These are phyloP conservation scores for Luffa acutangula DNA, from an alignment of 306 rosid species.

Conservation along the genomic window DNA sequence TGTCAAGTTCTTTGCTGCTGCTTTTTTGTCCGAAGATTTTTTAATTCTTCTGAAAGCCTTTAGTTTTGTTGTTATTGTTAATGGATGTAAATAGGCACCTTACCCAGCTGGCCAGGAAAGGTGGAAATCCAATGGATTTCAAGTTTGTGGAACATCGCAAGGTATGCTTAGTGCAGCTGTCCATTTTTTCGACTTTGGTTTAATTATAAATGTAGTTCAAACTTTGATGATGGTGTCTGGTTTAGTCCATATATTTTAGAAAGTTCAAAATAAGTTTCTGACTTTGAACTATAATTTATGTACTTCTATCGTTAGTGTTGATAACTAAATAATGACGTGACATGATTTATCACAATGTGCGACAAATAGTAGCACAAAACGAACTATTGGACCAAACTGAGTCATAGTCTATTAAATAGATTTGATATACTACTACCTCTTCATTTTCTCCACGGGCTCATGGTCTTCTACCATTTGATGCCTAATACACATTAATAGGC, in stretches of 20 bases:
- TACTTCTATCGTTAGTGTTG: background rate
- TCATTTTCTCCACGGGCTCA: background rate
- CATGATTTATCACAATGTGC: background rate
- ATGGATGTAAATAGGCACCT: constrained; percentile 54
- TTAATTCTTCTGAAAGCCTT: background rate
- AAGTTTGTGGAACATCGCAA: constrained; percentile 85
- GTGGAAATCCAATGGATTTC: constrained; percentile 72
- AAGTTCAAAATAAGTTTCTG: background rate
- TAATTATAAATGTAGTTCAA: background rate
- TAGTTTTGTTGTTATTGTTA: background rate
- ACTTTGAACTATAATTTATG: background rate
- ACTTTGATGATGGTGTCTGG: background rate
- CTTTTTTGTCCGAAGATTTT: background rate
- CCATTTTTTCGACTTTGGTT: background rate
- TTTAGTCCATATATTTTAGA: background rate
- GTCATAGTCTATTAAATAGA: background rate
- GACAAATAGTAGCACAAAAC: background rate
- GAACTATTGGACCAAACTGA: background rate
- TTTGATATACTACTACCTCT: background rate
- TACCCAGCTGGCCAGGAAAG: constrained; percentile 66
- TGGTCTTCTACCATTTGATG: background rate
- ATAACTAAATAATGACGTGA: background rate
- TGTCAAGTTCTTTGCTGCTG: background rate
- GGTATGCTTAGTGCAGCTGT: constrained; percentile 25
- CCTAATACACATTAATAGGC: background rate